Evolutionary conservation across 495 filamentous ascomycete species (phyloP).

Genomic region (Tuber indicum): DNA sequence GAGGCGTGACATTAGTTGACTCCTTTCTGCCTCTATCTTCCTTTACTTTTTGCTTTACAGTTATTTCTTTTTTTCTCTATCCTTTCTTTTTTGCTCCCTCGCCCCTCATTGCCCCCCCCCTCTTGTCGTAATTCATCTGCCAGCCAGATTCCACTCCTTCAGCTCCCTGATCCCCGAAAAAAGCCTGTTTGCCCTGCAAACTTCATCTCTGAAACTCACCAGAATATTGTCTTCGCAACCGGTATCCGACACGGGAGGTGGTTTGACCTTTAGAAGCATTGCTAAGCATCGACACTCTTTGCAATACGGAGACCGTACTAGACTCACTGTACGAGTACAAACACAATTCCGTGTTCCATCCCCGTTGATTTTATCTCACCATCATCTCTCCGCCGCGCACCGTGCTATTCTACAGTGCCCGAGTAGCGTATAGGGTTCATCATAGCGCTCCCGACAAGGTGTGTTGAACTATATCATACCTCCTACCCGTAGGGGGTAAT

Average conservation of each 20-base stretch:
- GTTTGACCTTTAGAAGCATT: background rate
- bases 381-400: background rate
- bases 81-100: background rate
- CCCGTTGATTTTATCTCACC: background rate
- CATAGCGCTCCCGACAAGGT: background rate
- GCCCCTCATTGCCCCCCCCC: background rate
- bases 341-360: background rate
- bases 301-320: background rate
- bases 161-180: background rate
- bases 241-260: background rate
- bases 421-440: background rate
- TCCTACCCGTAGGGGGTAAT: background rate
- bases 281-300: background rate
- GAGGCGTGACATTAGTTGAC: background rate
- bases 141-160: background rate
- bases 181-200: background rate
- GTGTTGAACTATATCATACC: background rate
- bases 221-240: background rate
- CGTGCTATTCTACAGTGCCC: background rate
- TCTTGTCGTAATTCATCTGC: background rate
- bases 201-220: background rate
- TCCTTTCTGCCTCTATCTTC: background rate
- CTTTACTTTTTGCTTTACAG: constrained; percentile 24
- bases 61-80: constrained; percentile 20
- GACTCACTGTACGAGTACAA: no score